Base-by-base conservation (phyloP, 2,329 filamentous ascomycete species). In the Phialophora chinensis region DNA sequence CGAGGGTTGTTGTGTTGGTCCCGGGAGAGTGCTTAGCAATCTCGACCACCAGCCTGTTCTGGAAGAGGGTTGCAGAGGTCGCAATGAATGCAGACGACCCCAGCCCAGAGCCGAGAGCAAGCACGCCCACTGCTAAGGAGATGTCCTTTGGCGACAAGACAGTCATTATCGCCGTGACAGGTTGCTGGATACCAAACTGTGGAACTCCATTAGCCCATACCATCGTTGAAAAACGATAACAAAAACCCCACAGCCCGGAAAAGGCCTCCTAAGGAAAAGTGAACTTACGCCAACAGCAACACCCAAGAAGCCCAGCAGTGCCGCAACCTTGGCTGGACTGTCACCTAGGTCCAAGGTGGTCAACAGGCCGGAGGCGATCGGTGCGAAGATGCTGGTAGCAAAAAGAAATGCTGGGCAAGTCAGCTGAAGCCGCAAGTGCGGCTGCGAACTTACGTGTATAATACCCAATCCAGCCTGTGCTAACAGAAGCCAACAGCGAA, bases 61-160 rank as follows among this genome's bases (percentile, higher is more conserved):
- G 63, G 50, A 69, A 70, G 12, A 70, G 63, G 17, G 66, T 65
- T 6, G 69, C 64, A 33, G 69, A 65, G 14, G 66, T 55, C 12
- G 54, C 66, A 14, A 63, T 68, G 52, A 57, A 70, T 3, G 66
- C 27, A 11, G 63, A 56, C 5, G 66, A 66, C 5, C 56, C 66
- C 23, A 69, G 52, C 14, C 65, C 62, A 4, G 29, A 44, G 8
- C 49, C 75, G 49, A 79, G 78, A n/a, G 77, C 67, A 20, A 79
- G 74, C 10, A 78, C 71, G 0, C 74, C 71, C 5, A 63, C 35
- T 12, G 71, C 72, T 47, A 70, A 27, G 12, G 68, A 65, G 1
- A 75, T 71, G 42, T 75, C 73, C 5, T 71, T 42, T n/a, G 63
- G 61, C 12, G 69, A 67, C 2, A 76, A 64, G n/a, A 54, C 66